phyloP scores from a whole-genome alignment of 805 yeast genomes.

The Starmerella stellata region DNA sequence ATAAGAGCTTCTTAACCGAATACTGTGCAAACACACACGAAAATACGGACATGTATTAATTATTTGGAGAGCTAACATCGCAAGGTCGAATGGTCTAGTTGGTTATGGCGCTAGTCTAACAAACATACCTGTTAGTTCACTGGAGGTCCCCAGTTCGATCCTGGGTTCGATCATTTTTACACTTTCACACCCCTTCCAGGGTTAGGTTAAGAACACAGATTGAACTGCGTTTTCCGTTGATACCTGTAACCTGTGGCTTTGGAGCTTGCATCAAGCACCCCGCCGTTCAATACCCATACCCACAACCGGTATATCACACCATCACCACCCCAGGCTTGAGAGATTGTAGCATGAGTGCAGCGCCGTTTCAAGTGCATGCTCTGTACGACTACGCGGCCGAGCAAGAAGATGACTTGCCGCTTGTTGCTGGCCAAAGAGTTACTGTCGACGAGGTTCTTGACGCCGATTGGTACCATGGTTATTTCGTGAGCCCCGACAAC shows the following conservation, averaged over 20 bases:
- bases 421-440: slow-evolving; percentile 48
- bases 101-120: slow-evolving; percentile 11
- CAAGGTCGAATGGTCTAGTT: slow-evolving; percentile 17
- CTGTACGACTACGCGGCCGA: slow-evolving; percentile 49
- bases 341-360: slow-evolving; percentile 3
- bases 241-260: too few relatives aligned
- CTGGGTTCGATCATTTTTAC: slow-evolving; percentile 15
- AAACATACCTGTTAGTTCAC: background rate
- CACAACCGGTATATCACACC: too few relatives aligned
- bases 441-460: slow-evolving; percentile 68
- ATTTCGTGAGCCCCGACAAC: slow-evolving; percentile 32
- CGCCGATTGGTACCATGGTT: slow-evolving; percentile 80
- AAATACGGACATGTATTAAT: too few relatives aligned
- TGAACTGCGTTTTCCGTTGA: too few relatives aligned
- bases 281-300: too few relatives aligned
- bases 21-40: too few relatives aligned
- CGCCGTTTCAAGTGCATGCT: slow-evolving; percentile 54
- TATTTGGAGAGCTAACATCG: too few relatives aligned
- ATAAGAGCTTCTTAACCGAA: too few relatives aligned
- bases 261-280: too few relatives aligned
- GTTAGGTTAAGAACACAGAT: too few relatives aligned
- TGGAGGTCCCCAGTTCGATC: slow-evolving; percentile 13
- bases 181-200: background rate
- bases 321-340: too few relatives aligned
- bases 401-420: slow-evolving; percentile 68